Conservation (phyloP, 202 grass and related monocot genomes). For the Carex sylvatica region DNA sequence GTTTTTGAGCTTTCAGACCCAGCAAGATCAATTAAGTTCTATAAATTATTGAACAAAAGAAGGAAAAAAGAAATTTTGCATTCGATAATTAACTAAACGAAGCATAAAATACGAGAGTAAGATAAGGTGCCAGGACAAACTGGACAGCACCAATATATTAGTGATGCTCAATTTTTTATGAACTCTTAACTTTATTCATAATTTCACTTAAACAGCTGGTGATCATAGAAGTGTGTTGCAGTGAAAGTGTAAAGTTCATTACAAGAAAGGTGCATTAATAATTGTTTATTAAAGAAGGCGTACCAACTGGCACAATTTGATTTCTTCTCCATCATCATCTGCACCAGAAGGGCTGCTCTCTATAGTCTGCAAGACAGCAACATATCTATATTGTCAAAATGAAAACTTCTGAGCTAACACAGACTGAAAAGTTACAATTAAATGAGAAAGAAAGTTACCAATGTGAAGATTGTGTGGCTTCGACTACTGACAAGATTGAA, state of each 20-base stretch:
- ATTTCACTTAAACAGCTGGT: not conserved
- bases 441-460: slow-evolving; percentile 51
- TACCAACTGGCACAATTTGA: slow-evolving; percentile 83
- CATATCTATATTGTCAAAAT: not conserved
- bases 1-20: slow-evolving; percentile 98
- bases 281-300: not conserved
- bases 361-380: slow-evolving; percentile 58
- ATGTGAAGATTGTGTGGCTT: slow-evolving; percentile 98
- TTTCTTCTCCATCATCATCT: slow-evolving; percentile 72
- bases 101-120: slow-evolving; percentile 22
- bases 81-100: slow-evolving; percentile 21
- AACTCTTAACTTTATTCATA: not conserved
- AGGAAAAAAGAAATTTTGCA: slow-evolving; percentile 14
- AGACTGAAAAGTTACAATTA: not conserved
- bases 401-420: not conserved
- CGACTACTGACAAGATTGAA: slow-evolving; percentile 95
- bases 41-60: slow-evolving; percentile 31
- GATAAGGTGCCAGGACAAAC: not conserved
- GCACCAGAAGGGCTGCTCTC: slow-evolving; percentile 88
- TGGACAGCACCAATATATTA: not conserved
- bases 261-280: not conserved
- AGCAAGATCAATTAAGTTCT: slow-evolving; percentile 99
- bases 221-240: not conserved
- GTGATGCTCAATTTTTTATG: not conserved
- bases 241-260: not conserved